phyloP scores from a whole-genome alignment of 306 rosid species.

The Macrotyloma uniflorum region DNA sequence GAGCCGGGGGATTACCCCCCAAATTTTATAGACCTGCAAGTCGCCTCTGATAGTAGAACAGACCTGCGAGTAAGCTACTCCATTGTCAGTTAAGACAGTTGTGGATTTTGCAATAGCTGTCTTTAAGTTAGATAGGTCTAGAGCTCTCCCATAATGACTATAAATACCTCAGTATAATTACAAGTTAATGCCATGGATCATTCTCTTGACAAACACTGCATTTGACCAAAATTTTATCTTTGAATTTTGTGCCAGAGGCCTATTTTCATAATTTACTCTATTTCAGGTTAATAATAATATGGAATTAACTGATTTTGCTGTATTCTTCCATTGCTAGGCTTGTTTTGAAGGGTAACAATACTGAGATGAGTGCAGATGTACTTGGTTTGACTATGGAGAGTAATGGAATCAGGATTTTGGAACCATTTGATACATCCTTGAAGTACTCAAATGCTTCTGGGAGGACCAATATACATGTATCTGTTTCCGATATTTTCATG shows the following conservation, averaged over 20 bases:
- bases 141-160: no score
- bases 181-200: no score
- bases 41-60: no score
- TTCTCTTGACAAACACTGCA: no score
- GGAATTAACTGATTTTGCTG: slow-evolving; percentile 28
- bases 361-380: slow-evolving; percentile 79
- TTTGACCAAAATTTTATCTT: neutral
- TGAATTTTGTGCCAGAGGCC: neutral
- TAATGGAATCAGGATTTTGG: slow-evolving; percentile 89
- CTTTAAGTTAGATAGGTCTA: no score
- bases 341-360: slow-evolving; percentile 76
- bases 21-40: no score
- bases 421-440: slow-evolving; percentile 86
- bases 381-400: slow-evolving; percentile 97
- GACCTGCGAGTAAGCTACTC: no score
- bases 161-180: no score
- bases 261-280: neutral
- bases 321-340: slow-evolving; percentile 59
- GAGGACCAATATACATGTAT: slow-evolving; percentile 81
- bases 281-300: neutral
- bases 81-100: no score
- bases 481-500: slow-evolving; percentile 87
- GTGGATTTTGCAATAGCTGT: no score
- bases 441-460: slow-evolving; percentile 88
- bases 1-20: no score